Evolutionary conservation across 495 filamentous ascomycete genomes (phyloP).

Genomic region (Darksidea phi): DNA sequence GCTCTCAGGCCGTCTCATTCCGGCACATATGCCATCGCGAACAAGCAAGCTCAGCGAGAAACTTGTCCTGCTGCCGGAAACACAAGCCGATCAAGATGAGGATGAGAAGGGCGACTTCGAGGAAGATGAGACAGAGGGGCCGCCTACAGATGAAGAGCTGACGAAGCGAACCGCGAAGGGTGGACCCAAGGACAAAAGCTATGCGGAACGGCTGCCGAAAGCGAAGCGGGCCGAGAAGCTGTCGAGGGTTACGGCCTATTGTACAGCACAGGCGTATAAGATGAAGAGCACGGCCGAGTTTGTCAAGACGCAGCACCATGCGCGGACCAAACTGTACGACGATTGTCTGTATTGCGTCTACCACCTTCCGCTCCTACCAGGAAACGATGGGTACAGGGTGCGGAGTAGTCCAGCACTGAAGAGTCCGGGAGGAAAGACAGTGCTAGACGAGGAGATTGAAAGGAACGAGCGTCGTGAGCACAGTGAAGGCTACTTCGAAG

Average conservation of each 20-base stretch:
- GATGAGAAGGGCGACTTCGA: conserved; percentile 57
- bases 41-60: conserved; percentile 94
- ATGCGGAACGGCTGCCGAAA: conserved; percentile 93
- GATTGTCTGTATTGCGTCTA: conserved; percentile 97
- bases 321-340: conserved; percentile 96
- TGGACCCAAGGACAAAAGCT: conserved; percentile 73
- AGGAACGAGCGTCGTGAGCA: conserved; percentile 85
- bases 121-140: conserved; percentile 63
- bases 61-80: conserved; percentile 89
- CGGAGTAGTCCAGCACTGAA: conserved; percentile 88
- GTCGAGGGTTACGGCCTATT: conserved; percentile 89
- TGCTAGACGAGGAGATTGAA: conserved; percentile 95
- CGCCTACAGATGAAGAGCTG: conserved; percentile 74
- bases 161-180: conserved; percentile 62
- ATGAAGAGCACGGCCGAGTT: conserved; percentile 83
- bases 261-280: conserved; percentile 90
- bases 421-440: conserved; percentile 85
- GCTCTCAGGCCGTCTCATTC: conserved; percentile 40
- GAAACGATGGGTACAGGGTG: conserved; percentile 79
- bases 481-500: conserved; percentile 80
- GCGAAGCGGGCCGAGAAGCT: conserved; percentile 81
- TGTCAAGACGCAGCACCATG: conserved; percentile 83
- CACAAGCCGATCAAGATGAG: conserved; percentile 51
- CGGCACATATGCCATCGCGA: conserved; percentile 70
- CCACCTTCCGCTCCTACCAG: conserved; percentile 83